phyloP scores from a whole-genome alignment of 129 eudicot genomes.

The Calendula officinalis region DNA sequence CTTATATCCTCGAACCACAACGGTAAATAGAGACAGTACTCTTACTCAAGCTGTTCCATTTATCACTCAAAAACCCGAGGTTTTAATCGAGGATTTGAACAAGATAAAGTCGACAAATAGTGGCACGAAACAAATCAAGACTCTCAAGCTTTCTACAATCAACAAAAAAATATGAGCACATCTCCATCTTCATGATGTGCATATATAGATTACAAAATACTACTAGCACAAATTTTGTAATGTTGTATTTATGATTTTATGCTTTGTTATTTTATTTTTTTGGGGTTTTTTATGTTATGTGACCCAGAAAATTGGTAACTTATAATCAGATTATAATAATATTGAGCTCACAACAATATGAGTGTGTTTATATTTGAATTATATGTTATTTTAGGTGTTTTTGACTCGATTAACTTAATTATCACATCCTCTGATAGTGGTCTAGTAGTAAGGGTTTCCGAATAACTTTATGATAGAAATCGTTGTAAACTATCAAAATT shows the following conservation, averaged over 20 bases:
- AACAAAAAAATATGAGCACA: conserved; percentile 9
- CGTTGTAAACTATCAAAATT: too few relatives aligned
- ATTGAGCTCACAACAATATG: background rate
- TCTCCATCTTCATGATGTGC: background rate
- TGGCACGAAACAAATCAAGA: conserved; percentile 28
- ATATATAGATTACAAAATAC: background rate
- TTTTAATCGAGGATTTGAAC: conserved; percentile 7
- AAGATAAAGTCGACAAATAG: conserved; percentile 6
- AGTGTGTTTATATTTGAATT: background rate
- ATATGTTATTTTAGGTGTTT: background rate
- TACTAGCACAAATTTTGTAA: conserved; percentile 4
- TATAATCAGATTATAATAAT: background rate
- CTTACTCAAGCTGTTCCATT: conserved; percentile 24
- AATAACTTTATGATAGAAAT: too few relatives aligned
- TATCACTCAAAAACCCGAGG: conserved; percentile 18
- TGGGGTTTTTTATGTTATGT: background rate
- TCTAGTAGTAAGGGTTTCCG: too few relatives aligned
- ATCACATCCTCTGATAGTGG: too few relatives aligned
- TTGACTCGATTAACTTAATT: background rate
- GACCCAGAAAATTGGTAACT: background rate
- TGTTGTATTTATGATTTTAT: background rate
- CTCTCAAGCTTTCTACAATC: conserved; percentile 17
- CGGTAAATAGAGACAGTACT: background rate
- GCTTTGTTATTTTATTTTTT: background rate
- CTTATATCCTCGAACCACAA: conserved; percentile 28